Conservation (phyloP, 2,329 filamentous ascomycete species). For the Pseudocercospora cruenta region DNA sequence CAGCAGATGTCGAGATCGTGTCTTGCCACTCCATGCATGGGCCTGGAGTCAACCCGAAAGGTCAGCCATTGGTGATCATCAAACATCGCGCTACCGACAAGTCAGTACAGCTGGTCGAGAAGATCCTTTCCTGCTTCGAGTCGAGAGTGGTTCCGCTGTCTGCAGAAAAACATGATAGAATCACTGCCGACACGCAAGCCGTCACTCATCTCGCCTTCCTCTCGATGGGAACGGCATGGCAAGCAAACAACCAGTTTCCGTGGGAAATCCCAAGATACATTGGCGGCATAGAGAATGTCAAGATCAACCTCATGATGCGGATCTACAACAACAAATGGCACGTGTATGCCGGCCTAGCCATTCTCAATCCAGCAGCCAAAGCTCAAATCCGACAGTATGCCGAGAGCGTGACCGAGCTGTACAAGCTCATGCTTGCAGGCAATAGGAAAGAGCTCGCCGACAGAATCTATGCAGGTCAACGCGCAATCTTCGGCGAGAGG, state of each 20-base stretch:
- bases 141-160: slow-evolving; percentile 88
- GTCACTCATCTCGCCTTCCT: slow-evolving; percentile 97
- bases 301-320: slow-evolving; percentile 95
- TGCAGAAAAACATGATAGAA: slow-evolving; percentile 87
- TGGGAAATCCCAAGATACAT: slow-evolving; percentile 97
- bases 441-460: slow-evolving; percentile 72
- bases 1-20: slow-evolving; percentile 85
- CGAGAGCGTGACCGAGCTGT: slow-evolving; percentile 86
- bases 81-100: slow-evolving; percentile 82
- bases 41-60: slow-evolving; percentile 82
- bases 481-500: slow-evolving; percentile 62
- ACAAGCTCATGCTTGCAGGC: slow-evolving; percentile 94
- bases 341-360: slow-evolving; percentile 95
- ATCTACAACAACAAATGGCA: slow-evolving; percentile 99
- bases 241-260: slow-evolving; percentile 90
- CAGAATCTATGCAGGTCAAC: slow-evolving; percentile 79
- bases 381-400: slow-evolving; percentile 95
- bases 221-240: slow-evolving; percentile 96
- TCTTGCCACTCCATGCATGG: slow-evolving; percentile 97
- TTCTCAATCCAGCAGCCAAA: slow-evolving; percentile 90
- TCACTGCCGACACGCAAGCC: slow-evolving; percentile 96
- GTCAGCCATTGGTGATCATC: slow-evolving; percentile 91
- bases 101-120: slow-evolving; percentile 77
- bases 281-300: slow-evolving; percentile 97
- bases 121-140: slow-evolving; percentile 77